Evolutionary conservation across 768 basidiomycete species (phyloP).

Genomic region (Collybiopsis luxurians): DNA sequence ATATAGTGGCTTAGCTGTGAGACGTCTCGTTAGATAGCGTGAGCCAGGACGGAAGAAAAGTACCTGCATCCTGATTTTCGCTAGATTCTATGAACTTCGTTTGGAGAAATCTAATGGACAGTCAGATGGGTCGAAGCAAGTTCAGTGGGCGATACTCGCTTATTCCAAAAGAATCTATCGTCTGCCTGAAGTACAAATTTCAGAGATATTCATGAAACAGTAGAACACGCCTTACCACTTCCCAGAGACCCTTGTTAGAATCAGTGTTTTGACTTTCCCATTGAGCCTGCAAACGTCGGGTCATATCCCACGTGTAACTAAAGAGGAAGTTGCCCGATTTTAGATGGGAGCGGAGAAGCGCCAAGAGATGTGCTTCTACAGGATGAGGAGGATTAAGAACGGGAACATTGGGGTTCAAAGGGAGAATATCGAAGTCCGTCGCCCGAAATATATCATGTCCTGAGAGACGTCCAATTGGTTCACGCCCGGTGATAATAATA

Average conservation of each 20-base stretch:
- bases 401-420: constrained; percentile 71
- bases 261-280: constrained; percentile 54
- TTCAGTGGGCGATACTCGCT: constrained; percentile 34
- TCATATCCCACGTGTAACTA: constrained; percentile 89
- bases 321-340: constrained; percentile 80
- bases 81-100: constrained; percentile 36
- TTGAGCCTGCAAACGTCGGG: constrained; percentile 83
- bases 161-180: constrained; percentile 99
- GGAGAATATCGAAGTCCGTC: constrained; percentile 88
- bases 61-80: constrained; percentile 64
- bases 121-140: neutral
- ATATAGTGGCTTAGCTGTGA: constrained; percentile 82
- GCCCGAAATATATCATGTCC: constrained; percentile 87
- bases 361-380: constrained; percentile 84
- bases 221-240: constrained; percentile 50
- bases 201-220: neutral
- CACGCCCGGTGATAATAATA: constrained; percentile 82
- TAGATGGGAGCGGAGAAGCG: constrained; percentile 84
- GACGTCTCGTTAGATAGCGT: constrained; percentile 11
- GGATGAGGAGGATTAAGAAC: constrained; percentile 72
- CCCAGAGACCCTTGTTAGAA: constrained; percentile 63
- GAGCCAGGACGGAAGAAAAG: neutral
- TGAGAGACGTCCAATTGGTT: constrained; percentile 74
- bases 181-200: constrained; percentile 57
- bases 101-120: constrained; percentile 32